Evolutionary conservation across 495 filamentous ascomycete species (phyloP).

Genomic region (Emericellopsis terricola): DNA sequence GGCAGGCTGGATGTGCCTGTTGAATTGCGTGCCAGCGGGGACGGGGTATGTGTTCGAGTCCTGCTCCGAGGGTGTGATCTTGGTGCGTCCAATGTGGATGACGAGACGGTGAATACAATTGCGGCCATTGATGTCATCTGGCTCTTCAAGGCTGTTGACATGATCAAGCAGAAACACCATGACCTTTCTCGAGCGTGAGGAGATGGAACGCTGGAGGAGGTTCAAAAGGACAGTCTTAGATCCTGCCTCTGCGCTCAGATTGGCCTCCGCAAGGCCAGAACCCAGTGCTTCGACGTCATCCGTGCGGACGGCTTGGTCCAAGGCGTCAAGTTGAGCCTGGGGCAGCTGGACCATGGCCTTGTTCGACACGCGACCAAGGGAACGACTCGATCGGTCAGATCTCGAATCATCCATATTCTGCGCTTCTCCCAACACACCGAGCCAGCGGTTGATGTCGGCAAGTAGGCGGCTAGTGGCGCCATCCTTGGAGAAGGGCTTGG

Average conservation of each 20-base stretch:
- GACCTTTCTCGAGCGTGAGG: constrained; percentile 45
- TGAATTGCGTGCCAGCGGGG: constrained; percentile 42
- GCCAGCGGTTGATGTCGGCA: constrained; percentile 75
- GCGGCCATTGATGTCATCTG: constrained; percentile 81
- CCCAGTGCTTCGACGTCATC: constrained; percentile 49
- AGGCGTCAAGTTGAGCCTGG: constrained; percentile 40
- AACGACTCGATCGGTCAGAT: constrained; percentile 52
- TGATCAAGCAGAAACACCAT: constrained; percentile 49
- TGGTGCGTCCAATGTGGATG: constrained; percentile 70
- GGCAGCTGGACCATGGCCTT: constrained; percentile 56
- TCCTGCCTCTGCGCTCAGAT: constrained; percentile 16
- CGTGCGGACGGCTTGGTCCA: constrained; percentile 61
- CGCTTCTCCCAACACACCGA: constrained; percentile 59
- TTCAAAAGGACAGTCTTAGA: constrained; percentile 25
- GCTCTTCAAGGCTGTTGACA: constrained; percentile 57
- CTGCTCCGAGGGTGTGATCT: constrained; percentile 33
- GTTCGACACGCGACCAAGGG: constrained; percentile 50
- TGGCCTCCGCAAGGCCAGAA: constrained; percentile 37
- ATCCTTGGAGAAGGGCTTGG: constrained; percentile 69
- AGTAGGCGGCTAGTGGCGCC: constrained; percentile 42
- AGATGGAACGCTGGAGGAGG: constrained; percentile 70
- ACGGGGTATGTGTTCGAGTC: constrained; percentile 27
- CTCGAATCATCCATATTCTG: constrained; percentile 50
- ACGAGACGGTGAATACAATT: constrained; percentile 87
- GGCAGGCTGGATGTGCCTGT: constrained; percentile 48